These are phyloP conservation scores for Chrysanthemum makinoi DNA, from an alignment of 129 eudicot genomes.

Conservation along the genomic window DNA sequence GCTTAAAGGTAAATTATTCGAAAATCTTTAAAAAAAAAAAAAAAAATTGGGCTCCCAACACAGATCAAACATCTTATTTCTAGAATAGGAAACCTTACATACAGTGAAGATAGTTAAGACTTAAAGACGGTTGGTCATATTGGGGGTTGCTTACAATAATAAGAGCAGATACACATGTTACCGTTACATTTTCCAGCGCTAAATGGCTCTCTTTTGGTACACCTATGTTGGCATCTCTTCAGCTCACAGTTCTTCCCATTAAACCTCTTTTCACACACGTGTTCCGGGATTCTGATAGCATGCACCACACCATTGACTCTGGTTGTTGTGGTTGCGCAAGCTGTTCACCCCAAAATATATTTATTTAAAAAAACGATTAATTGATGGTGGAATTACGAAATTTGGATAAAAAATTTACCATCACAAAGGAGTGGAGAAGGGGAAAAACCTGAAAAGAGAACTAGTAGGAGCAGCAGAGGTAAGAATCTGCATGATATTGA, in stretches of 20 bases:
- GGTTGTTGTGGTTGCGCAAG: not conserved
- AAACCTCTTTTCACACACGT: slow-evolving; percentile 32
- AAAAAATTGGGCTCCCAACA: slow-evolving; percentile 12
- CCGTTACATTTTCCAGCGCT: slow-evolving; percentile 46
- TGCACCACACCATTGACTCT: slow-evolving; percentile 14
- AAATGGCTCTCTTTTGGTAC: slow-evolving; percentile 41
- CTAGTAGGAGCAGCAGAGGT: slow-evolving; percentile 23
- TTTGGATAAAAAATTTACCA: not conserved
- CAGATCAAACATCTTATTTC: slow-evolving; percentile 18
- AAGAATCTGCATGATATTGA: slow-evolving; percentile 29
- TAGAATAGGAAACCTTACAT: slow-evolving; percentile 16
- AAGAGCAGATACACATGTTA: slow-evolving; percentile 45
- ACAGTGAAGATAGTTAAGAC: slow-evolving; percentile 1
- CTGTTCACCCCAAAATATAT: slow-evolving; percentile 7
- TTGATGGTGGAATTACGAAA: not conserved
- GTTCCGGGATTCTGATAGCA: slow-evolving; percentile 51
- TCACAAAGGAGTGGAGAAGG: not conserved
- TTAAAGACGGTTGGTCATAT: slow-evolving; percentile 10
- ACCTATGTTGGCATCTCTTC: slow-evolving; percentile 33
- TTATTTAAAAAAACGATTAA: not conserved
- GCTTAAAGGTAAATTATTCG: not conserved
- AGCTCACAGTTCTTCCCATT: slow-evolving; percentile 27
- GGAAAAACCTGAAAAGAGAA: slow-evolving; percentile 32
- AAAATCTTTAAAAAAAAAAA: not conserved
- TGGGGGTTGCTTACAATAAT: slow-evolving; percentile 50